These are phyloP conservation scores for Mariannaea elegans DNA, from an alignment of 2,329 filamentous ascomycete species.

Conservation along the genomic window DNA sequence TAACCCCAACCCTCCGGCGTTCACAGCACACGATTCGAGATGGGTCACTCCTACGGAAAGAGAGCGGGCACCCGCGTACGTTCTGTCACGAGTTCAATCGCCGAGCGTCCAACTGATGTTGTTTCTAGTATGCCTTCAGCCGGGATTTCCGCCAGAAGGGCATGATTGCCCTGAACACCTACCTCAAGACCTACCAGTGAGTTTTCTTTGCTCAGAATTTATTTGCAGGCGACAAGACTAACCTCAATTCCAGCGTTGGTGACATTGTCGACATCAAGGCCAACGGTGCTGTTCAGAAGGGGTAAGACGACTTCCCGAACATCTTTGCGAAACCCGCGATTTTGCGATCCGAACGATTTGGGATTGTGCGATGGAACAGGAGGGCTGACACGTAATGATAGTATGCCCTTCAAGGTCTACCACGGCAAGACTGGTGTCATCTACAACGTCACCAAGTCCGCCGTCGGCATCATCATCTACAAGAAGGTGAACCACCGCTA, in stretches of 20 bases:
- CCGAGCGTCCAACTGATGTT: conserved; percentile 43
- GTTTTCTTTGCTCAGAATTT: conserved; percentile 24
- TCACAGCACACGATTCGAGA: conserved; percentile 67
- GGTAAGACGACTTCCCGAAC: conserved; percentile 64
- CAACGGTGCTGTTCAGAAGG: conserved; percentile 98
- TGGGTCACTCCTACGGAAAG: conserved; percentile 90
- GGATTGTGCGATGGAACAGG: conserved; percentile 12
- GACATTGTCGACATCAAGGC: conserved; percentile 99
- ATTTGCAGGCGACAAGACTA: conserved; percentile 46
- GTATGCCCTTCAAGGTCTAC: conserved; percentile 99
- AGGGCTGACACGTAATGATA: conserved; percentile 55
- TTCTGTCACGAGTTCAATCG: conserved; percentile 42
- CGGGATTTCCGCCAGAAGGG: conserved; percentile 95
- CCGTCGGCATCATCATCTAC: conserved; percentile 98
- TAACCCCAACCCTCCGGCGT: conserved; percentile 49
- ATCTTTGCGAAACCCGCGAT: conserved; percentile 28
- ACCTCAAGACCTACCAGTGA: conserved; percentile 91
- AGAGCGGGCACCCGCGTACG: conserved; percentile 85
- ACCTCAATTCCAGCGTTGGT: conserved; percentile 76
- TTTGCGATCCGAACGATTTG: conserved; percentile 26
- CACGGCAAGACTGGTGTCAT: conserved; percentile 98
- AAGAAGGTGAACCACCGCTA: conserved; percentile 99
- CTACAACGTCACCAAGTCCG: conserved; percentile 99
- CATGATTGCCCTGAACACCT: conserved; percentile 91
- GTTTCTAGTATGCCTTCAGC: conserved; percentile 83